phyloP scores from a whole-genome alignment of 164 flowering plant species.

The Kingdonia uniflora region DNA sequence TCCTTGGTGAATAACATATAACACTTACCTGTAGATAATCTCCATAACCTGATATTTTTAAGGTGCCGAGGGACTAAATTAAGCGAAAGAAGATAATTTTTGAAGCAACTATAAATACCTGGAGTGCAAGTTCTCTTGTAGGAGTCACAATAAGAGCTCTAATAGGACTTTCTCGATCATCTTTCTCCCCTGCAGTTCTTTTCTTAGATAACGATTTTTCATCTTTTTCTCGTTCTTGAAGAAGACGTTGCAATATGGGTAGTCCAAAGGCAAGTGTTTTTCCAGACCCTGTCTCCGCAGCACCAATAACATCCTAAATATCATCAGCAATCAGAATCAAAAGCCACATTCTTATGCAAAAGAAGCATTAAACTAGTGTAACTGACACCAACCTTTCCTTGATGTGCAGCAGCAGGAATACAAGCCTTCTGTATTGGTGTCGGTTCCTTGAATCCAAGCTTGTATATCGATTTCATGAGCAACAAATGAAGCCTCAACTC shows the following conservation, averaged over 20 bases:
- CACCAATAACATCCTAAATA: conserved; percentile 87
- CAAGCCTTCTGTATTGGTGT: conserved; percentile 93
- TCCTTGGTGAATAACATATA: no score
- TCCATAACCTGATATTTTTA: background rate
- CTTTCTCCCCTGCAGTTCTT: conserved; percentile 31
- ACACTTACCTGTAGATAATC: no score
- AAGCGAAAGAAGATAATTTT: background rate
- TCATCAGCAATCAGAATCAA: background rate
- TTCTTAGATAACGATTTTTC: conserved; percentile 25
- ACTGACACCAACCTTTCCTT: conserved; percentile 66
- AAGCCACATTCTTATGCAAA: background rate
- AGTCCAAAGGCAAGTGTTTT: conserved; percentile 96
- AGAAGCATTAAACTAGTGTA: background rate
- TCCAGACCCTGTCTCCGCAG: conserved; percentile 98
- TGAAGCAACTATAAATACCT: conserved; percentile 33
- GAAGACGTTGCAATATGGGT: conserved; percentile 86
- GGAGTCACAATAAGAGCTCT: conserved; percentile 89
- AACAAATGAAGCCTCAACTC: conserved; percentile 82
- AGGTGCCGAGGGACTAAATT: background rate
- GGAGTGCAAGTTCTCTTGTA: conserved; percentile 93
- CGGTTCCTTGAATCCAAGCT: conserved; percentile 89
- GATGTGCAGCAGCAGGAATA: conserved; percentile 91
- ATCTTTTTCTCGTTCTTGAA: conserved; percentile 70
- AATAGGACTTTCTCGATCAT: conserved; percentile 36
- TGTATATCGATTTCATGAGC: conserved; percentile 68